A percentile compares a stretch with the other conserved stretches of the same genome.
Evolutionary conservation across 805 yeast species (phyloP).

Genomic region (Barnettozyma sp.): DNA sequence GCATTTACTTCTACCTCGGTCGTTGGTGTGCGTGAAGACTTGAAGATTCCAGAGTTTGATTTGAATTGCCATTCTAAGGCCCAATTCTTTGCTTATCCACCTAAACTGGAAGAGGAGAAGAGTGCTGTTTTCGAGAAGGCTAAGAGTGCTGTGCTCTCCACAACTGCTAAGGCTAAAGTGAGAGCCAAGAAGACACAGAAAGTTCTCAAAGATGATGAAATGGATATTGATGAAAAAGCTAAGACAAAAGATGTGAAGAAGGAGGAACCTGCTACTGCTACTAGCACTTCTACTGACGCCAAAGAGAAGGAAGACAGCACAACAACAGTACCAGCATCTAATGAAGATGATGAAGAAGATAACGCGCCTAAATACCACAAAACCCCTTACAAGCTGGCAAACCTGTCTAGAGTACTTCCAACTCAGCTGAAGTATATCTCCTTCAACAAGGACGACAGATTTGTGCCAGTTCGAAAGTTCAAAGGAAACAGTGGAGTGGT

Average conservation of each 20-base stretch:
- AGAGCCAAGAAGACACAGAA: slow-evolving; percentile 67
- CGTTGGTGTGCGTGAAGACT: slow-evolving; percentile 77
- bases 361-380: slow-evolving; percentile 47
- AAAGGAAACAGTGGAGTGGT: slow-evolving; percentile 66
- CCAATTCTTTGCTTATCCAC: slow-evolving; percentile 82
- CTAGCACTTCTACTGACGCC: too few species aligned
- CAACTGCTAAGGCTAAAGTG: slow-evolving; percentile 90
- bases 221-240: slow-evolving; percentile 34
- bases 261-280: slow-evolving; percentile 26
- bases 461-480: slow-evolving; percentile 74
- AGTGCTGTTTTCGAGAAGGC: slow-evolving; percentile 83
- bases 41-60: slow-evolving; percentile 79
- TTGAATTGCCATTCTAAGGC: slow-evolving; percentile 77
- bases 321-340: too few species aligned
- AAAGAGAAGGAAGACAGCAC: slow-evolving; percentile 20
- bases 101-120: slow-evolving; percentile 71
- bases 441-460: slow-evolving; percentile 67
- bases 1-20: slow-evolving; percentile 91
- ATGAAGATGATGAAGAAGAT: slow-evolving; percentile 25
- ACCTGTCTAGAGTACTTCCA: slow-evolving; percentile 85
- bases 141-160: slow-evolving; percentile 88
- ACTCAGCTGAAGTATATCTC: slow-evolving; percentile 79
- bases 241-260: slow-evolving; percentile 8
- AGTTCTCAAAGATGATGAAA: slow-evolving; percentile 45
- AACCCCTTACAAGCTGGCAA: slow-evolving; percentile 63